Evolutionary conservation across 129 eudicot genomes (phyloP).

Genomic region (Lactuca saligna): DNA sequence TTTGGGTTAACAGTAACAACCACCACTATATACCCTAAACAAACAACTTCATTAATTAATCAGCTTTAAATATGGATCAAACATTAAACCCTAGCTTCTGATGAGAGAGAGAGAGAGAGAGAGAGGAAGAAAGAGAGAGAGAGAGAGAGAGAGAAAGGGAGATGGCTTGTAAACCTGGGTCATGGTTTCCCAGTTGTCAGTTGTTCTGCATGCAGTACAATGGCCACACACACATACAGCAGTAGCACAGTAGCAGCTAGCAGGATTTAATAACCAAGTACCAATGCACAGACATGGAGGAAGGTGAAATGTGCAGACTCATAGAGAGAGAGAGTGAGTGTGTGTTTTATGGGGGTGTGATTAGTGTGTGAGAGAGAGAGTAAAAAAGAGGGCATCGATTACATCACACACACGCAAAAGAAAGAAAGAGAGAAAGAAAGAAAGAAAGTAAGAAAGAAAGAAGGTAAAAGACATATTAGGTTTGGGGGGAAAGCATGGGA

Average conservation of each 20-base stretch:
- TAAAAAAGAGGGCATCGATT: constrained; percentile 18
- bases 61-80: constrained; percentile 9
- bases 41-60: constrained; percentile 1
- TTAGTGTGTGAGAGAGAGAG: constrained; percentile 12
- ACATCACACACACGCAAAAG: constrained; percentile 25
- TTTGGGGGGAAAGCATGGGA: constrained; percentile 44
- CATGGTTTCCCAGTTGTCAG: constrained; percentile 29
- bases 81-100: neutral
- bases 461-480: constrained; percentile 41
- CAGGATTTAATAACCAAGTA: constrained; percentile 42
- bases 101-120: neutral
- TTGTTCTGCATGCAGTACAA: constrained; percentile 27
- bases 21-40: neutral
- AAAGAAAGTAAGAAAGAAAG: neutral
- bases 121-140: neutral
- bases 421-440: neutral
- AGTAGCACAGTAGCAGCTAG: constrained; percentile 11
- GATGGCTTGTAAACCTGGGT: constrained; percentile 45
- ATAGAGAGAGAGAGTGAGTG: constrained; percentile 2
- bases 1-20: neutral
- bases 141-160: neutral
- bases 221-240: constrained; percentile 19
- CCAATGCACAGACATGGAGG: constrained; percentile 51
- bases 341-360: constrained; percentile 25
- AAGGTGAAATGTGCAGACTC: constrained; percentile 30